These are phyloP conservation scores for Recurvomyces mirabilis DNA, from an alignment of 495 filamentous ascomycete species.

Conservation along the genomic window DNA sequence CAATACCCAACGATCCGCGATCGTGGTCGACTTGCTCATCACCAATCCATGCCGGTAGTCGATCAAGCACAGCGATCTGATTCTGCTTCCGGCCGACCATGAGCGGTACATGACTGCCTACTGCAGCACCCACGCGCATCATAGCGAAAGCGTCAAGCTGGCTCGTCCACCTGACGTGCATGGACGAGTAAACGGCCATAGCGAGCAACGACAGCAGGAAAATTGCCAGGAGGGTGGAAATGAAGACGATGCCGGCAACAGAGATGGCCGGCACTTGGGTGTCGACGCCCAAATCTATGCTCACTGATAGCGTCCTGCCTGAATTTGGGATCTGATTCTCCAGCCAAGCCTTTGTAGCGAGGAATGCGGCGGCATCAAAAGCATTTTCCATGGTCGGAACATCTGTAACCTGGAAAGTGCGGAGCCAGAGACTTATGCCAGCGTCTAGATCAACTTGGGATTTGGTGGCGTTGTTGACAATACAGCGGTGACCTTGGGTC, in stretches of 20 bases:
- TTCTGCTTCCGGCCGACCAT: not conserved
- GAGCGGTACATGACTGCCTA: not conserved
- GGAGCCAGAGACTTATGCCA: not conserved
- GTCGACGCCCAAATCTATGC: slow-evolving; percentile 20
- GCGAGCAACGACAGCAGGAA: slow-evolving; percentile 16
- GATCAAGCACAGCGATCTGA: not conserved
- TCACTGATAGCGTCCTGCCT: not conserved
- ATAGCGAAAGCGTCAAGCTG: slow-evolving; percentile 26
- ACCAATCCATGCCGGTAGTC: not conserved
- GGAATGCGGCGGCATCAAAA: slow-evolving; percentile 19
- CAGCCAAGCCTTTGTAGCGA: slow-evolving; percentile 21
- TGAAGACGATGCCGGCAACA: slow-evolving; percentile 15
- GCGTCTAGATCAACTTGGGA: not conserved
- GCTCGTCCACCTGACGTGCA: slow-evolving; percentile 21
- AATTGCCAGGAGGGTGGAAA: slow-evolving; percentile 22
- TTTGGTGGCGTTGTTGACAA: not conserved
- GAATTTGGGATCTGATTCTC: not conserved
- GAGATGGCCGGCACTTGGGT: slow-evolving; percentile 22
- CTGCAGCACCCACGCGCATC: slow-evolving; percentile 25
- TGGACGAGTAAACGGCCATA: slow-evolving; percentile 22
- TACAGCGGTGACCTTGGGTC: not conserved
- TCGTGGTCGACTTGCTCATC: not conserved
- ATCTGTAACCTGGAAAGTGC: not conserved
- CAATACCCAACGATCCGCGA: not conserved
- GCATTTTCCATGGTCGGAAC: slow-evolving; percentile 6